phyloP scores from a whole-genome alignment of 2,329 filamentous ascomycete genomes.

The Beauveria brongniartii region DNA sequence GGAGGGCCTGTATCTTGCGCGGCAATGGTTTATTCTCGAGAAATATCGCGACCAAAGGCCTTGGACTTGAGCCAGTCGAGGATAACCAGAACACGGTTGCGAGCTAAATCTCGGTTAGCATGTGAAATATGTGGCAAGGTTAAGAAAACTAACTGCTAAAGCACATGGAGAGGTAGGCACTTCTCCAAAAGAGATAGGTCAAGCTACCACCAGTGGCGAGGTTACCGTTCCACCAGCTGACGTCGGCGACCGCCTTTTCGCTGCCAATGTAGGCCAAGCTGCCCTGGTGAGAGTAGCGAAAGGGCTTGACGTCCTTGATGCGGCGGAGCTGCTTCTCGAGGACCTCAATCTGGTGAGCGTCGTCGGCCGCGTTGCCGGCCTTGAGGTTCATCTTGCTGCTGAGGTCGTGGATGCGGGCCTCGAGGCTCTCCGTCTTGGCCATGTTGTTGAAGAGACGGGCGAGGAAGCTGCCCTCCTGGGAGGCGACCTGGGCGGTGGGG shows the following conservation, averaged over 20 bases:
- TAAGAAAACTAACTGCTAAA: constrained; percentile 77
- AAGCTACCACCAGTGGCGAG: constrained; percentile 86
- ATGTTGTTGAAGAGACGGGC: constrained; percentile 97
- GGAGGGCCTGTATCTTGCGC: neutral
- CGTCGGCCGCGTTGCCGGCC: constrained; percentile 58
- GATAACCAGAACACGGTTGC: constrained; percentile 87
- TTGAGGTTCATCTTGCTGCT: constrained; percentile 52
- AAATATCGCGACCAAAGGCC: constrained; percentile 91
- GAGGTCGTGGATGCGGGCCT: constrained; percentile 65
- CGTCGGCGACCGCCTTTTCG: constrained; percentile 95
- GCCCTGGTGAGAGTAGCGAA: constrained; percentile 97
- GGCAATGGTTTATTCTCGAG: constrained; percentile 54
- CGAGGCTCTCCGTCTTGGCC: constrained; percentile 84
- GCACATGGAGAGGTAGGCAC: constrained; percentile 98
- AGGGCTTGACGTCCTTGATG: constrained; percentile 92
- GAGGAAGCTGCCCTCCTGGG: constrained; percentile 92
- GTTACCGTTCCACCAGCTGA: constrained; percentile 96
- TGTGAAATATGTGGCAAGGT: constrained; percentile 10
- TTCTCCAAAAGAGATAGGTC: constrained; percentile 98
- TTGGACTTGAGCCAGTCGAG: constrained; percentile 97
- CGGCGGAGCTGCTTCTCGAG: constrained; percentile 80
- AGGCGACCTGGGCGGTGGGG: constrained; percentile 91
- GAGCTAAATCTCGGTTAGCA: constrained; percentile 45
- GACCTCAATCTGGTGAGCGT: constrained; percentile 68
- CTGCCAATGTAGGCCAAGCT: constrained; percentile 96